A percentile compares a stretch with the other conserved stretches of the same genome.
phyloP scores from a whole-genome alignment of 805 yeast genomes.

The Saccharomycopsis fibuligera region DNA sequence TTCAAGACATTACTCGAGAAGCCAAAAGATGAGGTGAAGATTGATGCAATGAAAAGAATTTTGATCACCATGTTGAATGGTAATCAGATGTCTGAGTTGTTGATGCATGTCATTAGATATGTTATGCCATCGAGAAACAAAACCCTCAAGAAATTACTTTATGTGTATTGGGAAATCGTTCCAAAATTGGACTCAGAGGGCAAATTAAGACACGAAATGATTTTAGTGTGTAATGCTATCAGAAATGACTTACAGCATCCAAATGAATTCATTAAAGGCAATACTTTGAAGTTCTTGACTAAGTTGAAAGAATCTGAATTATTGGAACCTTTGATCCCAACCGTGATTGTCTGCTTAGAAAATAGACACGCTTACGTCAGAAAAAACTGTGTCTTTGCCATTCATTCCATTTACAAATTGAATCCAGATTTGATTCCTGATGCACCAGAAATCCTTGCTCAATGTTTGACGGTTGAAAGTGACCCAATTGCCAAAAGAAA shows the following conservation, averaged over 20 bases:
- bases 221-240: slow-evolving; percentile 94
- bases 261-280: slow-evolving; percentile 93
- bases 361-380: slow-evolving; percentile 98
- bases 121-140: slow-evolving; percentile 95
- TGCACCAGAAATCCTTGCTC: slow-evolving; percentile 77
- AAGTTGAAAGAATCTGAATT: slow-evolving; percentile 90
- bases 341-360: slow-evolving; percentile 83
- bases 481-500: slow-evolving; percentile 94
- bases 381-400: slow-evolving; percentile 92
- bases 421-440: slow-evolving; percentile 89
- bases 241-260: slow-evolving; percentile 98
- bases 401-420: slow-evolving; percentile 72
- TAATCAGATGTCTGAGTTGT: slow-evolving; percentile 82
- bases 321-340: slow-evolving; percentile 91
- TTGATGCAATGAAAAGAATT: slow-evolving; percentile 84
- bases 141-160: slow-evolving; percentile 83
- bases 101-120: slow-evolving; percentile 95
- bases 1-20: slow-evolving; percentile 75
- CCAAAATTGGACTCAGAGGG: slow-evolving; percentile 86
- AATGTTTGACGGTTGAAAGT: slow-evolving; percentile 71
- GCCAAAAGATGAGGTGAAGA: slow-evolving; percentile 81
- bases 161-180: slow-evolving; percentile 97
- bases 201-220: slow-evolving; percentile 96
- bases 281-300: slow-evolving; percentile 84
- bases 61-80: slow-evolving; percentile 86